Base-by-base conservation (phyloP, 2,329 filamentous ascomycete species). In the Drechmeria coniospora region DNA sequence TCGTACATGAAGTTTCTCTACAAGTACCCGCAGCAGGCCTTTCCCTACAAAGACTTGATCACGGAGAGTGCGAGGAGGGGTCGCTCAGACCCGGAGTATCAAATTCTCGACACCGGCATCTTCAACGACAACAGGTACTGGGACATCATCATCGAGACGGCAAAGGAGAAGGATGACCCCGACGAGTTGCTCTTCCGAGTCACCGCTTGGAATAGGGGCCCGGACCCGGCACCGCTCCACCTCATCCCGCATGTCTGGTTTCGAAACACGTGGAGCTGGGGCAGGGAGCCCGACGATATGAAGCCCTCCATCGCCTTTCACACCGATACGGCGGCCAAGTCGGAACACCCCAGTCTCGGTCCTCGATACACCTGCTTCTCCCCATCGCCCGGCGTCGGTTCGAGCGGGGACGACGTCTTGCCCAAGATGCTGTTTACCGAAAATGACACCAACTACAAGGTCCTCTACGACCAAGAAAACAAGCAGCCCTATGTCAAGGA, bases 1-100 rank as follows among this genome's bases (percentile, higher is more conserved):
- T 92, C 87, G 16, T 95, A 95, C 62, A 95, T 95, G 87, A 95
- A 95, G 54, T 92, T 76, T 47, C 75, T 95, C 40, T 95, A 95
- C 69, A 95, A 95, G 56, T 92, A 94, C 44, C 90, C 90, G 1
- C 87, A 95, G 56, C 70, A 68, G 43, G 74, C 77, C 37, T 95
- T 95, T 45, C 90, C 87, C 3, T 95, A 95, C 60, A 68, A 94
- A 51, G 74, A 93, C 38, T 63, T 95, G 25, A 60, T 92, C 38
- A 63, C 81, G 37, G 82, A 92, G 47, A 95, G 93, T 48, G 84
- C 74, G 23, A 70, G 65, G 39, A 72, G 86, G 38, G 66, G 68
- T 31, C 81, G 77, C 51, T 51, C 74, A 41, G 86, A 94, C 37
- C 70, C 70, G 26, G 87, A 95, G 49, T 95, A 93, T 56, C 87